Evolutionary conservation across 306 rosid genomes (phyloP).

Genomic region (Begonia fuchsioides): DNA sequence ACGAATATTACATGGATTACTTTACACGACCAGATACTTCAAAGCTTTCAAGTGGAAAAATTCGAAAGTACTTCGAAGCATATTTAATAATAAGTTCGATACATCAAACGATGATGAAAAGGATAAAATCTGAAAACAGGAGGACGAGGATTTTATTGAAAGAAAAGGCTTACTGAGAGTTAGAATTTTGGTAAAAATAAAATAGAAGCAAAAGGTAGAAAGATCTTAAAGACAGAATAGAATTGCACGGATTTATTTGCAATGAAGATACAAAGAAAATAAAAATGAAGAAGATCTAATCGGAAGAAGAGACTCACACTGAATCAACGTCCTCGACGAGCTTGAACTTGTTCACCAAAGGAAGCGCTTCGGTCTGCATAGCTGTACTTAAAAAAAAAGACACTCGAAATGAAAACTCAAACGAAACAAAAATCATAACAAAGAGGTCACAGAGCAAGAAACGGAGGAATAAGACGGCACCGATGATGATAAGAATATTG

Average conservation of each 20-base stretch:
- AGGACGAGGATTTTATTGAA: background rate
- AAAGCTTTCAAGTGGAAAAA: no score
- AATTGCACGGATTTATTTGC: background rate
- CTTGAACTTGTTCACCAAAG: constrained; percentile 54
- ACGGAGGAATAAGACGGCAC: constrained; percentile 17
- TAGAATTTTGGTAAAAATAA: background rate
- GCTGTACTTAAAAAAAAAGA: constrained; percentile 28
- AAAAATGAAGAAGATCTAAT: background rate
- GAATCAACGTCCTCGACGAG: constrained; percentile 49
- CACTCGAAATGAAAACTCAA: constrained; percentile 1
- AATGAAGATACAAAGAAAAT: no score
- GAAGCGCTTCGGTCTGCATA: constrained; percentile 97
- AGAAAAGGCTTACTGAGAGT: background rate
- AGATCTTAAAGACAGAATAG: no score
- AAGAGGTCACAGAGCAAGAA: background rate
- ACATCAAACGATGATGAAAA: background rate
- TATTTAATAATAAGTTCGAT: background rate
- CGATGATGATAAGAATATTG: constrained; percentile 55
- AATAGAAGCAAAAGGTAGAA: no score
- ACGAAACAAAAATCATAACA: background rate
- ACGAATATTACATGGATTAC: no score
- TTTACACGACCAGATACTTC: no score
- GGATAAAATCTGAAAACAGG: background rate
- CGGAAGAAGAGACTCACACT: constrained; percentile 30
- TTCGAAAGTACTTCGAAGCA: no score